Conservation (phyloP, 1,284 basidiomycete genomes). For the Moesziomyces sp. region DNA sequence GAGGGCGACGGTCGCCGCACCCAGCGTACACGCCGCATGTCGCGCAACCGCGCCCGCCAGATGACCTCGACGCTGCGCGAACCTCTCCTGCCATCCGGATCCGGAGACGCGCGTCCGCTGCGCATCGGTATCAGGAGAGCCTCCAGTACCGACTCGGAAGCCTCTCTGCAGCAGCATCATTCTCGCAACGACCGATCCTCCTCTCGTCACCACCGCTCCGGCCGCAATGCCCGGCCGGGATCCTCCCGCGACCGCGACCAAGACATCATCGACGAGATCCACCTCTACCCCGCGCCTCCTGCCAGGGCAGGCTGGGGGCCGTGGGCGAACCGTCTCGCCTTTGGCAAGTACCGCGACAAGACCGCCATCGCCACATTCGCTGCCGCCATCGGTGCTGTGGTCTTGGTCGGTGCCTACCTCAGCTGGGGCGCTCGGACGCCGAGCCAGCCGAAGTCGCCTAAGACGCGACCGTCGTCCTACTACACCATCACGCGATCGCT, state of each 20-base stretch:
- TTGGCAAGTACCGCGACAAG: slow-evolving; percentile 59
- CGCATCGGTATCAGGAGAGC: slow-evolving; percentile 12
- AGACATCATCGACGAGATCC: slow-evolving; percentile 31
- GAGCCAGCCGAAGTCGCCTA: slow-evolving; percentile 43
- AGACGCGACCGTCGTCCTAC: slow-evolving; percentile 70
- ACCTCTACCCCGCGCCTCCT: slow-evolving; percentile 45
- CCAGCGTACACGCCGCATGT: slow-evolving; percentile 21
- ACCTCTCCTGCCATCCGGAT: slow-evolving; percentile 40
- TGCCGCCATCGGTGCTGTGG: slow-evolving; percentile 29
- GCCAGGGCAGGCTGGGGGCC: slow-evolving; percentile 47
- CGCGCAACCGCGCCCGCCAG: slow-evolving; percentile 47
- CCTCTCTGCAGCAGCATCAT: slow-evolving; percentile 11
- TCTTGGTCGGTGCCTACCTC: slow-evolving; percentile 47
- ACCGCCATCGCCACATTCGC: slow-evolving; percentile 51
- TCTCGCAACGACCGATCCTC: slow-evolving; percentile 4
- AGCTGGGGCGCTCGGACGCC: slow-evolving; percentile 40
- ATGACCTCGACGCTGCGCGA: slow-evolving; percentile 46
- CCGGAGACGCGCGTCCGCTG: slow-evolving; percentile 21
- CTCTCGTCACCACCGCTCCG: slow-evolving; percentile 9
- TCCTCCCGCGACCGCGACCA: slow-evolving; percentile 7
- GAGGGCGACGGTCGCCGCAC: slow-evolving; percentile 31
- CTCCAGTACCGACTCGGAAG: slow-evolving; percentile 27
- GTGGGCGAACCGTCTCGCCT: slow-evolving; percentile 50
- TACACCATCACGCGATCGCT: slow-evolving; percentile 76
- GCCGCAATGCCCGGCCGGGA: slow-evolving; percentile 1